Evolutionary conservation across 768 basidiomycete genomes (phyloP).

Genomic region (Amanita jacksonii): DNA sequence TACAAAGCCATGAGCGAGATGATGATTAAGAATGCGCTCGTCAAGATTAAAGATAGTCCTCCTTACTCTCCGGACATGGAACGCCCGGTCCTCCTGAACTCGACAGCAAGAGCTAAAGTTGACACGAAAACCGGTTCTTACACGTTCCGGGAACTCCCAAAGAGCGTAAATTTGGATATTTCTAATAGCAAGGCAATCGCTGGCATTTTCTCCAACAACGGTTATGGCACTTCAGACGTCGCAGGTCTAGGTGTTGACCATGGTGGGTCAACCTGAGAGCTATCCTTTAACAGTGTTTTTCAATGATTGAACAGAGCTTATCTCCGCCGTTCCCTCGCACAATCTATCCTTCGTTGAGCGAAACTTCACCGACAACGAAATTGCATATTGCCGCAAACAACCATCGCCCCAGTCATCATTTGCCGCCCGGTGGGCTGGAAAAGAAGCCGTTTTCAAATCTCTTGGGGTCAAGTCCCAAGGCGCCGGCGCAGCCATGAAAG

Average conservation of each 20-base stretch:
- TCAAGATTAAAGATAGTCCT: conserved; percentile 90
- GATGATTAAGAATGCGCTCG: conserved; percentile 89
- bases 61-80: conserved; percentile 87
- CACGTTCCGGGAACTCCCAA: conserved; percentile 62
- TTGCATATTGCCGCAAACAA: conserved; percentile 78
- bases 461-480: conserved; percentile 86
- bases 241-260: conserved; percentile 87
- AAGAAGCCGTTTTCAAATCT: conserved; percentile 97
- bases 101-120: conserved; percentile 75
- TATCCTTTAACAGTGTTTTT: conserved; percentile 7
- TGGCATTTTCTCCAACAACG: conserved; percentile 34
- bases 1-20: conserved; percentile 94
- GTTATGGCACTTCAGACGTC: conserved; percentile 25
- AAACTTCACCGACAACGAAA: conserved; percentile 90
- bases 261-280: conserved; percentile 33
- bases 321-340: conserved; percentile 83
- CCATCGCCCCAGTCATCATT: conserved; percentile 85
- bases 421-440: conserved; percentile 95
- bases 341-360: conserved; percentile 82
- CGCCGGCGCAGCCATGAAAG: conserved; percentile 90
- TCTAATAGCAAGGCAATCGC: conserved; percentile 63
- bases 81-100: conserved; percentile 80
- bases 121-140: conserved; percentile 83
- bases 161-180: conserved; percentile 40
- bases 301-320: conserved; percentile 55